Base-by-base conservation (phyloP, 352 stramenopile species). In the Stramenopiles sp. region DNA sequence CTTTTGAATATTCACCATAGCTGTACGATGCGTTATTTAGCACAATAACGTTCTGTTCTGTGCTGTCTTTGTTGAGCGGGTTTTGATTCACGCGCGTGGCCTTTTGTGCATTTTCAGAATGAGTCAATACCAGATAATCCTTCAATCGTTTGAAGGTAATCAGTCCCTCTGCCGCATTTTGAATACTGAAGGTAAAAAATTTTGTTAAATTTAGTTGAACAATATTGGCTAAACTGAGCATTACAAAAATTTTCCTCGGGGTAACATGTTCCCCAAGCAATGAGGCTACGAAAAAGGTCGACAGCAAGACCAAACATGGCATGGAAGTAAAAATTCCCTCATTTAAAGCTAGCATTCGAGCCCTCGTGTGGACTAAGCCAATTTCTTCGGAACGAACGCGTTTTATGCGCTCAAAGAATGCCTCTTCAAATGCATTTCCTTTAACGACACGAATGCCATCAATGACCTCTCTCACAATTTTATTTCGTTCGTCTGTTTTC, bases 391-490 rank as follows among this genome's bases (percentile, higher is more conserved):
- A 14, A 8, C 91, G 88, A 33, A 88, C 87, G 0, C 67, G 82
- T 31, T 89, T 75, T 27, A 95, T 86, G 25, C 86, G 85, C 55
- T 86, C 86, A n/a, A 86, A 83, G 84, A 97, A 96, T 32, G 93
- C 91, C 76, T 85, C 82, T 84, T 97, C 92, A 91, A 91, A 97
- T 7, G 92, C 92, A 86, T 97, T 94, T 76, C 97, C 90, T 84
- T 98, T 98, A 83, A 98, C 94, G 81, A 96, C 94, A 75, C 92
- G 88, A 84, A 97, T 96, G 32, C 88, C 87, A 30, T 84, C 85
- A 32, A 93, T 88, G 75, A 92, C 86, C 32, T 92, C 88, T 27
- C 84, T 87, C 31, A 91, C 30, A 33, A 78, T 78, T 33, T 78
- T 78, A 31, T 33, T 33, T 14, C 71, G 71, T 78, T 78, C 31